Percentiles rank a stretch among this genome's conserved stretches.
Evolutionary conservation across 1,139 yeast species (phyloP).

Genomic region (Magnusiomyces tetraspermus): DNA sequence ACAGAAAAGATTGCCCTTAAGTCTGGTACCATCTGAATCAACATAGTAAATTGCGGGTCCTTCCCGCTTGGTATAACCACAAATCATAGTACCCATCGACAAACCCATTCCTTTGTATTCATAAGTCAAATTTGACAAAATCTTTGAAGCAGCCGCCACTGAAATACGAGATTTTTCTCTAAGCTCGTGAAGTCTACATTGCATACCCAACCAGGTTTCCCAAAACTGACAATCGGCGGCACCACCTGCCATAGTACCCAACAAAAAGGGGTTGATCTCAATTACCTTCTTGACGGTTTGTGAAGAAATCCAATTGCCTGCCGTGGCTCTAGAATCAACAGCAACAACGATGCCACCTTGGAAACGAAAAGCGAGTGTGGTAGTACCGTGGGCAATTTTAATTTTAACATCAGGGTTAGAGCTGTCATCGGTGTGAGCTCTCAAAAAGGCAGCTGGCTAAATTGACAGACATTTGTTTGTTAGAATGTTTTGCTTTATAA

Average conservation of each 20-base stretch:
- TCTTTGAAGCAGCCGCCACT: conserved; percentile 95
- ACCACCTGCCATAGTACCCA: conserved; percentile 99
- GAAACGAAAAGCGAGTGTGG: conserved; percentile 92
- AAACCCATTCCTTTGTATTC: conserved; percentile 97
- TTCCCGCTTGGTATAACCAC: conserved; percentile 92
- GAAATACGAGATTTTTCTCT: conserved; percentile 91
- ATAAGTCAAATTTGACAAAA: conserved; percentile 81
- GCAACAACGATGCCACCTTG: conserved; percentile 95
- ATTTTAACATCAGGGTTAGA: conserved; percentile 88
- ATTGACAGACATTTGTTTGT: no score
- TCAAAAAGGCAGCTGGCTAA: conserved; percentile 80
- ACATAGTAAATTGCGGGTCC: conserved; percentile 95
- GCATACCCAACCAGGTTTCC: conserved; percentile 98
- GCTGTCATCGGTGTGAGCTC: conserved; percentile 97
- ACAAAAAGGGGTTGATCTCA: conserved; percentile 85
- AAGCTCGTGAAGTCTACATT: conserved; percentile 89
- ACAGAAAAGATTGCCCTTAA: conserved; percentile 90
- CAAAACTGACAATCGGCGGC: conserved; percentile 99
- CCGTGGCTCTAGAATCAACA: conserved; percentile 97
- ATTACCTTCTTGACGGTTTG: conserved; percentile 96
- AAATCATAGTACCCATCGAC: conserved; percentile 98
- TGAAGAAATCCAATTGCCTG: conserved; percentile 96
- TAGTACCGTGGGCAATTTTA: conserved; percentile 97
- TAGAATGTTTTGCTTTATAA: no score
- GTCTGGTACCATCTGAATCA: conserved; percentile 93